A percentile compares a stretch with the other conserved stretches of the same genome.
Conservation (phyloP, 208 protist species). For the Angomonas ambiguus region DNA sequence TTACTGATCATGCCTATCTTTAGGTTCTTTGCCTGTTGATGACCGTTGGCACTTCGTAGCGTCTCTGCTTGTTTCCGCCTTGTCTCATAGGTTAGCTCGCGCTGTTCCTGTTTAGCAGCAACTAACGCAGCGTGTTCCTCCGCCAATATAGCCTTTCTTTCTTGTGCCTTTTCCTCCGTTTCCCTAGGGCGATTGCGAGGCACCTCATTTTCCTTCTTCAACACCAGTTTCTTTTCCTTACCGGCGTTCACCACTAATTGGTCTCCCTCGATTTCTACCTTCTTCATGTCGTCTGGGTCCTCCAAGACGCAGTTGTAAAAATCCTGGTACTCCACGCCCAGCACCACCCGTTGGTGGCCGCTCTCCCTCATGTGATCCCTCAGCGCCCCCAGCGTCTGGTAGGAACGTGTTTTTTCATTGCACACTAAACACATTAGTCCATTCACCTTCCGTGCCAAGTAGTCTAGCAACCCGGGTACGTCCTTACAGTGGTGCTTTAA, state of each 20-base stretch:
- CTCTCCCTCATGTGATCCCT: constrained; percentile 83
- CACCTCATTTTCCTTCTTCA: constrained; percentile 64
- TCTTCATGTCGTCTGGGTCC: constrained; percentile 34
- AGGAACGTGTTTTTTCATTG: constrained; percentile 71
- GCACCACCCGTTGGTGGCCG: constrained; percentile 72
- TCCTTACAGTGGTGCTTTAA: constrained; percentile 62
- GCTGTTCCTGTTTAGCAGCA: constrained; percentile 57
- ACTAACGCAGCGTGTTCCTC: constrained; percentile 51
- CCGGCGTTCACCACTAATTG: constrained; percentile 33
- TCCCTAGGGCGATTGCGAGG: constrained; percentile 59
- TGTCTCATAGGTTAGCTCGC: constrained; percentile 50
- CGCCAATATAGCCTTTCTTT: constrained; percentile 57
- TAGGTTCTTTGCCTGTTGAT: constrained; percentile 50
- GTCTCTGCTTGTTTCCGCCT: constrained; percentile 21
- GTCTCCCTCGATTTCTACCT: constrained; percentile 41
- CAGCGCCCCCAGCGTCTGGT: constrained; percentile 66
- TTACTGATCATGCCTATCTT: constrained; percentile 71
- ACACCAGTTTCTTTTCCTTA: constrained; percentile 20
- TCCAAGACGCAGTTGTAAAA: constrained; percentile 74
- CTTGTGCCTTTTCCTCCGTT: constrained; percentile 40
- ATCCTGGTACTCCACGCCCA: constrained; percentile 78
- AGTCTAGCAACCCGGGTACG: constrained; percentile 51
- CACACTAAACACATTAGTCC: constrained; percentile 87
- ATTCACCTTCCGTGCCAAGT: constrained; percentile 85
- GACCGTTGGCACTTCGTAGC: constrained; percentile 28